Evolutionary conservation across 2,329 filamentous ascomycete species (phyloP).

Genomic region (Cladosporium phlei): DNA sequence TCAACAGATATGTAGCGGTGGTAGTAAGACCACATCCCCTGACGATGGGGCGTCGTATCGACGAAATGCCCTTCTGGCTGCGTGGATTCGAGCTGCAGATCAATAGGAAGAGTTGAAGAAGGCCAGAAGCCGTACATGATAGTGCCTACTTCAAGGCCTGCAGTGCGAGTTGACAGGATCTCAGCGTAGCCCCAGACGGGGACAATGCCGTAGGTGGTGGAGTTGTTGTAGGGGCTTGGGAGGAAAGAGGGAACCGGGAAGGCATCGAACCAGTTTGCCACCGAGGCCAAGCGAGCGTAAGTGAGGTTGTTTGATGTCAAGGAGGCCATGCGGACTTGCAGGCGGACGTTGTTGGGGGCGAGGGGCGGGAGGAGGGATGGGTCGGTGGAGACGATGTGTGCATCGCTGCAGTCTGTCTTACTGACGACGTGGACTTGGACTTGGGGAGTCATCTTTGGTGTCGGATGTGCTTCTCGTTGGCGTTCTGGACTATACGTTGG

Average conservation of each 20-base stretch:
- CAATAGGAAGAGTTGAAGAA: conserved; percentile 35
- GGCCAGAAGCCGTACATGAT: conserved; percentile 44
- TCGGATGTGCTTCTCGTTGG: no score
- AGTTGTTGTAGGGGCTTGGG: conserved; percentile 37
- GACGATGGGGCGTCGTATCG: conserved; percentile 37
- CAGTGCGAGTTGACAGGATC: conserved; percentile 39
- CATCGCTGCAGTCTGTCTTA: conserved; percentile 16
- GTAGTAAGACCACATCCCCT: conserved; percentile 41
- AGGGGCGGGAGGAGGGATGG: conserved; percentile 9
- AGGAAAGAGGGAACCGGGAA: conserved; percentile 39
- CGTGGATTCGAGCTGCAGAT: conserved; percentile 32
- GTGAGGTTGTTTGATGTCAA: conserved; percentile 23
- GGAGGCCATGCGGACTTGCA: conserved; percentile 13
- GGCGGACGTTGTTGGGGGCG: conserved; percentile 11
- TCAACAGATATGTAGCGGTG: conserved; percentile 36
- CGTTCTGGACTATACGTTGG: no score
- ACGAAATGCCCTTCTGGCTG: conserved; percentile 32
- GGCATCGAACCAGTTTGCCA: conserved; percentile 40
- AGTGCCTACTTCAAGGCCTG: conserved; percentile 31
- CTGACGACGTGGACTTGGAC: conserved; percentile 18
- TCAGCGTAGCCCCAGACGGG: conserved; percentile 47
- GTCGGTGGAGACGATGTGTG: conserved; percentile 10
- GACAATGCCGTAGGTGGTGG: conserved; percentile 41
- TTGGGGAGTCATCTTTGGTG: conserved; percentile 6
- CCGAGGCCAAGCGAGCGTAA: conserved; percentile 25